Base-by-base conservation (phyloP, 2,329 filamentous ascomycete species). In the Pseudogymnoascus sp. region DNA sequence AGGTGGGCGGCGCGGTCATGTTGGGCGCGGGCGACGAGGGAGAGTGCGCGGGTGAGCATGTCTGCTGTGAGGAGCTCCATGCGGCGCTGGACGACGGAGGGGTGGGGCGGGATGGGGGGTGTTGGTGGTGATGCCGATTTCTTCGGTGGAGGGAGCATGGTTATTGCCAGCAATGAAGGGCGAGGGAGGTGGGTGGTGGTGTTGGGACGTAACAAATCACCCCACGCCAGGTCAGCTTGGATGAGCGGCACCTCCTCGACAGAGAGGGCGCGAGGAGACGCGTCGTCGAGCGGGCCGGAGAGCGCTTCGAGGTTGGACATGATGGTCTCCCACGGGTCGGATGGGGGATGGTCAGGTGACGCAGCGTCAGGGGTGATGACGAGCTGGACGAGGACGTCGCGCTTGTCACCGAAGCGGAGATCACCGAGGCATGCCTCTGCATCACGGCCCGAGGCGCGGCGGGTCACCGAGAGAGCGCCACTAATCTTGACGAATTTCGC, bases 401-500 rank as follows among this genome's bases (percentile, higher is more conserved):
- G 77, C 82, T 97, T 99, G 75, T 99, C 95, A 37, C 95, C 95
- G 72, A 97, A 97, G 56, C 93, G 86, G 61, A 99, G 79, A 75
- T 99, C 95, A 37, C 95, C 95, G 23, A 99, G 79, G 0, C 90
- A 88, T 9, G 93, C 93, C 77, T 99, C 95, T 0, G 93, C 95
- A 75, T 97, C 95, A 60, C 92, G 88, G 10, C 95, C 95, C 23
- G 93, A 96, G 13, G 93, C 95, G 65, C 95, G 88, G 80, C 97
- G 99, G 2, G 93, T 97, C 66, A 96, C 96, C 73, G 97, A 93
- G 64, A 99, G 80, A 4, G 93, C 95, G 62, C 95, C 95, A 71
- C 91, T 97, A 72, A 99, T 97, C 78, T 99, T 99, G 75, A 97
- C 91, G 74, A 99, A 99, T 73, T 96, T 97, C 70, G 95, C 95